Evolutionary conservation across 768 basidiomycete genomes (phyloP), one percentile per base, ranked within the genome.

Genomic region (Termitomyces sp.): DNA sequence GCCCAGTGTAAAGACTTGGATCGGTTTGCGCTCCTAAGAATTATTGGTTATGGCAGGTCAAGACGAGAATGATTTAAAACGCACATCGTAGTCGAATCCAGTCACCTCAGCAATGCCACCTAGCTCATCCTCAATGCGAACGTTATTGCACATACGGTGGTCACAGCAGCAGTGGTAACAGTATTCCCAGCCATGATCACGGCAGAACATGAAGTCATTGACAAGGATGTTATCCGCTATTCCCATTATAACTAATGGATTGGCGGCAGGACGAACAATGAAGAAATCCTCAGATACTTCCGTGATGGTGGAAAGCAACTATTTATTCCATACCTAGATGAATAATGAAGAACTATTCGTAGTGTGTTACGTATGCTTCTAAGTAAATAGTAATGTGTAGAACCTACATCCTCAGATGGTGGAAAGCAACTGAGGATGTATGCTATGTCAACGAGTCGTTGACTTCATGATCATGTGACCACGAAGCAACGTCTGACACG

Each of bases 161-260:
- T 73, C 73, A 52, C 65, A 70, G 54, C 40, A 66, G 56, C 73
- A 75, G 26, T 14, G 35, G 44, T 65, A 61, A 46, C 73, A 75
- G 40, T 62, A 61, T 58, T 75, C 72, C 20, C 64, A 64, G 32
- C 73, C 73, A 45, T 75, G 73, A 24, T 63, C 65, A 3, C 56
- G 47, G 50, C 73, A 75, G 62, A 74, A 75, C 59, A 65, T 67
- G 56, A 73, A 71, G 4, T 59, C 62, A 46, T 72, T 70, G 6
- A 73, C 69, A 22, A 67, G n/a, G n/a, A 72, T 68, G 50, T 64
- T 44, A 3, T 63, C n/a, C n/a, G n/a, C 58, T 5, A 36, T 28
- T 14, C 16, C 47, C 46, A 56, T 55, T 22, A 22, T 12, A n/a
- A 10, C 20, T 43, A 20, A 14, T 9, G 6, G 43, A 44, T 44